Percentiles rank a stretch among this genome's conserved stretches.
phyloP scores from a whole-genome alignment of 208 protist genomes.

The Tritrichomonas foetus region DNA sequence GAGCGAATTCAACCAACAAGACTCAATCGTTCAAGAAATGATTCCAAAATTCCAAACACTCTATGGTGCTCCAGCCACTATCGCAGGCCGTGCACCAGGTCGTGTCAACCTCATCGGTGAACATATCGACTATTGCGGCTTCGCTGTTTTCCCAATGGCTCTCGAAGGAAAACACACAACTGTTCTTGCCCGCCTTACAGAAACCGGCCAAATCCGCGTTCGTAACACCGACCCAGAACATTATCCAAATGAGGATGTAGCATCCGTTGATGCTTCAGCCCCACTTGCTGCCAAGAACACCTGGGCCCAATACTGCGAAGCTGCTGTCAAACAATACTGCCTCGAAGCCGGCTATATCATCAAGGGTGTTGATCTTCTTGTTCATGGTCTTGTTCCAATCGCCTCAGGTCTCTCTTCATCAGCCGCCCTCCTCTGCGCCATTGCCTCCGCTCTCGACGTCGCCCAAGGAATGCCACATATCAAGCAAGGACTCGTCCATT shows the following conservation, averaged over 20 bases:
- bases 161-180: slow-evolving; percentile 30
- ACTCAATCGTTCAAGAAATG: neutral
- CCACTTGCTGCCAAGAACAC: too few relatives aligned
- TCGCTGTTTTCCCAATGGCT: slow-evolving; percentile 56
- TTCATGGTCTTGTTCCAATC: neutral
- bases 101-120: slow-evolving; percentile 63
- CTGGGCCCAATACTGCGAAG: neutral
- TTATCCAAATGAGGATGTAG: neutral
- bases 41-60: neutral
- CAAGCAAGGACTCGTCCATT: neutral
- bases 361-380: neutral
- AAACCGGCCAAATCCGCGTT: neutral
- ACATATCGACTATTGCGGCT: slow-evolving; percentile 59
- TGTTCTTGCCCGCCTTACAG: neutral
- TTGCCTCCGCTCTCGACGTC: neutral
- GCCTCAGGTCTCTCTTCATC: neutral
- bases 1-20: neutral
- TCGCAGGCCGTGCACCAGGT: slow-evolving; percentile 49
- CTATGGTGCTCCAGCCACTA: neutral
- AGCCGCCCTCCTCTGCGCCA: neutral
- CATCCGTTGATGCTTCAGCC: neutral
- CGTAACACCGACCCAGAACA: neutral
- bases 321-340: neutral
- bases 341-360: neutral
- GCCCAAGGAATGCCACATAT: neutral